Conservation (phyloP, 805 yeast species). For the Yarrowia porcina region DNA sequence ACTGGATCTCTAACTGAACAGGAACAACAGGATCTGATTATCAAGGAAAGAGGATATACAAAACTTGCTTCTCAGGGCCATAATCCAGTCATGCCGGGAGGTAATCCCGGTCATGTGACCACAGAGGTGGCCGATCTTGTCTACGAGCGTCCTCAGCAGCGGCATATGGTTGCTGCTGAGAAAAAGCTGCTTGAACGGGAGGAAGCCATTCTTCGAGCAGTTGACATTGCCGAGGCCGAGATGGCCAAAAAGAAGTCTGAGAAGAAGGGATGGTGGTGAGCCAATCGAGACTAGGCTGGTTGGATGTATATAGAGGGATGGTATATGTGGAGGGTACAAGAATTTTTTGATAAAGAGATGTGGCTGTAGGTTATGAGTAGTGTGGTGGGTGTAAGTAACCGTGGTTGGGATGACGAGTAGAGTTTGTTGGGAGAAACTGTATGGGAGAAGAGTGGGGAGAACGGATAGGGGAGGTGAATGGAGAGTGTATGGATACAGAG, state of each 20-base stretch:
- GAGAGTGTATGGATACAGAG: too few species aligned
- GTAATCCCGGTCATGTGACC: constrained; percentile 35
- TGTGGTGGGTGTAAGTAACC: too few species aligned
- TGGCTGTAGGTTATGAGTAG: background rate
- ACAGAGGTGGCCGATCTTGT: constrained; percentile 39
- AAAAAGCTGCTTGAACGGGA: constrained; percentile 65
- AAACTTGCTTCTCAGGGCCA: constrained; percentile 36
- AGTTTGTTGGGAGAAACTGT: too few species aligned
- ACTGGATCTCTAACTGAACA: constrained; percentile 54
- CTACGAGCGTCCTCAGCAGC: constrained; percentile 64
- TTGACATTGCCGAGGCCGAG: constrained; percentile 44
- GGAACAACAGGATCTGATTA: constrained; percentile 61
- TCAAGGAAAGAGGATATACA: constrained; percentile 36
- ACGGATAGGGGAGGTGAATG: too few species aligned
- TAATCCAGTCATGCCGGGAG: constrained; percentile 31
- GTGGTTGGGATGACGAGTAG: too few species aligned
- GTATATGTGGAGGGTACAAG: too few species aligned
- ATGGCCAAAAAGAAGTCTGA: constrained; percentile 13
- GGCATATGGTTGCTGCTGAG: constrained; percentile 73
- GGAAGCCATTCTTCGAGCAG: constrained; percentile 49
- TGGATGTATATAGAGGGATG: background rate
- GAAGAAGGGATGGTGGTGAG: constrained; percentile 22
- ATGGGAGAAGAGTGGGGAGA: too few species aligned
- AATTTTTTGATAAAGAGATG: too few species aligned
- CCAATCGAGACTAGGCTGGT: background rate